Conservation (phyloP, 2,329 filamentous ascomycete genomes). For the Sphaceloma murrayae region DNA sequence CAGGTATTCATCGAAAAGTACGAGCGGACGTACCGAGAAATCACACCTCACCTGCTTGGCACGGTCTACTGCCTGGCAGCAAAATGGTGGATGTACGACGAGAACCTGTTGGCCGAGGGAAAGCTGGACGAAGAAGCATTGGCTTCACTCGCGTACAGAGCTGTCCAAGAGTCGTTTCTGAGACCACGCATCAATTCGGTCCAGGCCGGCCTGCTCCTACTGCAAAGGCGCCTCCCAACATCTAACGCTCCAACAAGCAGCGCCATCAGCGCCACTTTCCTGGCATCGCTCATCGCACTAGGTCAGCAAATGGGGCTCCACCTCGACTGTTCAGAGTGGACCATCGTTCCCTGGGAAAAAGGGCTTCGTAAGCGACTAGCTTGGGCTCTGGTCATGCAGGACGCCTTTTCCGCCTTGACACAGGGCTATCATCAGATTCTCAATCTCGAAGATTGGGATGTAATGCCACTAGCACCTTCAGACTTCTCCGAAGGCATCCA, state of each 20-base stretch:
- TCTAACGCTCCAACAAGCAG: constrained; percentile 19
- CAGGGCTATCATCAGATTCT: constrained; percentile 25
- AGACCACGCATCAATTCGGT: constrained; percentile 35
- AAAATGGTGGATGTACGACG: constrained; percentile 52
- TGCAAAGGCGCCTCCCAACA: constrained; percentile 29
- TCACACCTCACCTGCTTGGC: constrained; percentile 50
- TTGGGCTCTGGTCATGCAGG: constrained; percentile 26
- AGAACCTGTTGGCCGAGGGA: constrained; percentile 38
- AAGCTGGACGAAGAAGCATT: constrained; percentile 34
- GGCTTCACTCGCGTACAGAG: constrained; percentile 26
- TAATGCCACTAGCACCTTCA: constrained; percentile 20
- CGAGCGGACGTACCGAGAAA: constrained; percentile 46
- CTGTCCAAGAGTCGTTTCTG: constrained; percentile 28
- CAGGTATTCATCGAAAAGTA: constrained; percentile 55
- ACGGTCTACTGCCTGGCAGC: constrained; percentile 55
- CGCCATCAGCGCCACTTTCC: constrained; percentile 24
- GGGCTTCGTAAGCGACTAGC: constrained; percentile 25
- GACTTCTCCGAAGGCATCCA: constrained; percentile 26
- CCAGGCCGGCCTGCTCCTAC: constrained; percentile 32
- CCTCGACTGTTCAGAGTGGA: constrained; percentile 24
- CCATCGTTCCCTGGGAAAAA: constrained; percentile 26
- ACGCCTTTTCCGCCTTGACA: constrained; percentile 25
- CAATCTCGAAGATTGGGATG: constrained; percentile 24
- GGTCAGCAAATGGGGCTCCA: constrained; percentile 34
- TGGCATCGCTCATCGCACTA: constrained; percentile 31